Evolutionary conservation across 2,329 filamentous ascomycete genomes (phyloP).

Genomic region (Paradendryphiella salina): DNA sequence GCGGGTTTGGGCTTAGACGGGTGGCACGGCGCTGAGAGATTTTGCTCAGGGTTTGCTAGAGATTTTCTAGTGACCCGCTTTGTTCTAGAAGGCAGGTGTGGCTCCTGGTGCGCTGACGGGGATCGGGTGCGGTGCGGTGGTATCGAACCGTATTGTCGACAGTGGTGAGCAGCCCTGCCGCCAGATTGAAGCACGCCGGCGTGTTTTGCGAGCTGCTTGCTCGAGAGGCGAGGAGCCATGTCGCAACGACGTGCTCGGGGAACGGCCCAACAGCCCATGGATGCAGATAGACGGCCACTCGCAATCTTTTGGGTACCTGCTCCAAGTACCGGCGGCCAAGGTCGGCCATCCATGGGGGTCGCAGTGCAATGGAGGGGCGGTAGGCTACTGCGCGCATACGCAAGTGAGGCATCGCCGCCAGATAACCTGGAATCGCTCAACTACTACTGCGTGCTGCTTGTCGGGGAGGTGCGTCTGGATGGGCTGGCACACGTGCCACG

Average conservation of each 20-base stretch:
- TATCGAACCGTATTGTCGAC: not conserved
- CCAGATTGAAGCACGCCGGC: not conserved
- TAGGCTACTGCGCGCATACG: constrained; percentile 14
- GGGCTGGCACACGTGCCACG: constrained; percentile 20
- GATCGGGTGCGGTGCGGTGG: not conserved
- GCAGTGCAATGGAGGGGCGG: constrained; percentile 8
- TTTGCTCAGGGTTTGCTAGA: constrained; percentile 19
- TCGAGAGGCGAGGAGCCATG: not conserved
- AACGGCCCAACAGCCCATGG: not conserved
- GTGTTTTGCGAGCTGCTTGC: not conserved
- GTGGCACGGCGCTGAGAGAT: constrained; percentile 18
- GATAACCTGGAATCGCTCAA: constrained; percentile 15
- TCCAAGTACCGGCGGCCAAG: constrained; percentile 18
- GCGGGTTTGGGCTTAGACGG: constrained; percentile 14
- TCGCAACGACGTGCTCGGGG: not conserved
- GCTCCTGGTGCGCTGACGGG: constrained; percentile 6
- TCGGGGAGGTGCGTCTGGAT: constrained; percentile 12
- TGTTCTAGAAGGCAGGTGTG: constrained; percentile 36
- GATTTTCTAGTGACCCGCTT: constrained; percentile 31
- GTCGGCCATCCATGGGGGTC: constrained; percentile 15
- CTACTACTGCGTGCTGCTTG: not conserved
- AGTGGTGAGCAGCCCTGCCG: not conserved
- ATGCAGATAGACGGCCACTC: not conserved
- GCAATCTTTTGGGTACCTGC: not conserved
- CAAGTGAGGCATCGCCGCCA: constrained; percentile 18